Percentiles rank a stretch among this genome's conserved stretches.
phyloP scores from a whole-genome alignment of 2,329 filamentous ascomycete genomes.

The Orbilia javanica region DNA sequence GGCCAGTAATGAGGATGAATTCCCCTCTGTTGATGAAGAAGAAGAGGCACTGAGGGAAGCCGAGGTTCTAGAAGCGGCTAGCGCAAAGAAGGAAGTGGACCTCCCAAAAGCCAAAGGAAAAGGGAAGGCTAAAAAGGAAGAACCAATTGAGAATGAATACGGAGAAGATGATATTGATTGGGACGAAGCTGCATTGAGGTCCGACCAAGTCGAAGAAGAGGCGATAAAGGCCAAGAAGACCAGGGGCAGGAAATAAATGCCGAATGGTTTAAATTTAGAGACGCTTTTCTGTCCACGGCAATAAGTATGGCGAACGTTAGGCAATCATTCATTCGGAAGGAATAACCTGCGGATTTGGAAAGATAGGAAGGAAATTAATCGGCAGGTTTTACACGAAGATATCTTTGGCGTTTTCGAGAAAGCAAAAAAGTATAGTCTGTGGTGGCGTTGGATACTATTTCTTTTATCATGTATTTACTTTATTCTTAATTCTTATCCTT shows the following conservation, averaged over 20 bases:
- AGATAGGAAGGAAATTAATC: not conserved
- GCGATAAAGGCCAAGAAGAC: constrained; percentile 29
- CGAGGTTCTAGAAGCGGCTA: constrained; percentile 46
- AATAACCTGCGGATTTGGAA: constrained; percentile 14
- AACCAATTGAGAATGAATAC: constrained; percentile 64
- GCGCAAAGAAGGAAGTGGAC: constrained; percentile 58
- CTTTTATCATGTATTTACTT: no score
- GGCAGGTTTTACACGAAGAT: constrained; percentile 1
- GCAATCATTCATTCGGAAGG: not conserved
- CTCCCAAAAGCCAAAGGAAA: constrained; percentile 56
- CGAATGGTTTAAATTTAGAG: not conserved
- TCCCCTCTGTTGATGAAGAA: constrained; percentile 41
- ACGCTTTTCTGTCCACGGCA: not conserved
- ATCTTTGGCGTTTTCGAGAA: constrained; percentile 29
- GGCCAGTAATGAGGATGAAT: constrained; percentile 27
- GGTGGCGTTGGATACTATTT: constrained; percentile 36
- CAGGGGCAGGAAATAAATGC: constrained; percentile 36
- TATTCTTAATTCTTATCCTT: not conserved
- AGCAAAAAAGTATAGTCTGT: constrained; percentile 9
- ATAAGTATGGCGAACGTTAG: not conserved
- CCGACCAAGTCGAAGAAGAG: constrained; percentile 61
- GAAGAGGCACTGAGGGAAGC: constrained; percentile 54
- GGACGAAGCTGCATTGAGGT: constrained; percentile 53
- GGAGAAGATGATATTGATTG: constrained; percentile 66
- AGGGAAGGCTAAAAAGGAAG: constrained; percentile 59